Percentiles rank a stretch among this genome's conserved stretches.
These are phyloP conservation scores for Psilocybe cubensis DNA, from an alignment of 768 basidiomycete genomes.

Conservation along the genomic window DNA sequence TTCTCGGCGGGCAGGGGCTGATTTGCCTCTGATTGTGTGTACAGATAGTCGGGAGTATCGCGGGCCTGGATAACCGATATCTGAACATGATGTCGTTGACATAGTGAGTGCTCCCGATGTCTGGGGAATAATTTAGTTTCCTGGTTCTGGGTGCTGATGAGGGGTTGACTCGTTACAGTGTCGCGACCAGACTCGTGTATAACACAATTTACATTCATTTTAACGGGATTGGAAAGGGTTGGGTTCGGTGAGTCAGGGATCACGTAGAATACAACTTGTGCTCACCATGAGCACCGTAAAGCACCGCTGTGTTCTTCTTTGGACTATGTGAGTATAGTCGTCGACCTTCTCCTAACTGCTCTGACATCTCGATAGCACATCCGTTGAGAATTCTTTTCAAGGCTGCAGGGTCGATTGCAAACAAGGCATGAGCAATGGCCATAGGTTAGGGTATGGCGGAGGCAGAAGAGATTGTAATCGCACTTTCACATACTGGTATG, in stretches of 20 bases:
- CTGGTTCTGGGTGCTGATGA: not conserved
- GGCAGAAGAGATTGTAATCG: too few relatives aligned
- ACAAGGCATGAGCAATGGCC: not conserved
- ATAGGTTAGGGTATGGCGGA: too few relatives aligned
- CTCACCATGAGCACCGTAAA: not conserved
- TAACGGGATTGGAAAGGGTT: constrained; percentile 19
- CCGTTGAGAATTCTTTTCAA: constrained; percentile 26
- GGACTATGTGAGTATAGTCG: constrained; percentile 21
- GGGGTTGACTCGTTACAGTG: constrained; percentile 5
- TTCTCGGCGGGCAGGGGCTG: not conserved
- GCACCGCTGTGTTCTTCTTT: constrained; percentile 21
- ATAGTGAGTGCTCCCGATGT: constrained; percentile 36
- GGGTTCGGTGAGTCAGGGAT: constrained; percentile 19
- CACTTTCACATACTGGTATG: too few relatives aligned
- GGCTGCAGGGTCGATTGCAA: constrained; percentile 16
- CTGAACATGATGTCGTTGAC: constrained; percentile 32
- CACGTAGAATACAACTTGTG: not conserved
- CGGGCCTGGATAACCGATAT: constrained; percentile 30
- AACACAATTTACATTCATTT: constrained; percentile 29
- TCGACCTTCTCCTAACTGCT: not conserved
- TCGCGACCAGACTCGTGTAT: constrained; percentile 21
- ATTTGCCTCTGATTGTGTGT: not conserved
- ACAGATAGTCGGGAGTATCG: constrained; percentile 35
- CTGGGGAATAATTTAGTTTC: not conserved
- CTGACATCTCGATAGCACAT: constrained; percentile 14